Evolutionary conservation across 148 eudicot species (phyloP), one percentile per base, ranked within the genome.

Genomic region (Vaccinium corymbosum): DNA sequence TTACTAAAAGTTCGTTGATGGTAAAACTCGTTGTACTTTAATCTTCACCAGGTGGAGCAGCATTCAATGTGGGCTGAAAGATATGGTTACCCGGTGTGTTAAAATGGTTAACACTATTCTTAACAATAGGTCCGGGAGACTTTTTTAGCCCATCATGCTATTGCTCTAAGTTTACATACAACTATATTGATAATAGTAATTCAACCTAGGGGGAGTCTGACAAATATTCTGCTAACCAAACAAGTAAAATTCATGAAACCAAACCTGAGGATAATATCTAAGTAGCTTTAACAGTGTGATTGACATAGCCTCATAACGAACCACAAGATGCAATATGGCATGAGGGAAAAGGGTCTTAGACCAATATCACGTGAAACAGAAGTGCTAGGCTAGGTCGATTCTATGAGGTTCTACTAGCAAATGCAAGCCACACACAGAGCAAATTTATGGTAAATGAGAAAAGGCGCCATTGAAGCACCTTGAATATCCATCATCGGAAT

Each of bases 401-500:
- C 25, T 15, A 35, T 9, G 46, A 78, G 38, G 14, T 78, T 79
- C 79, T 76, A 17, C 22, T 7, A 9, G 51, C 48, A 20, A 2
- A 56, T 80, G 49, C 48, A 74, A 51, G 77, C 53, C 46, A 42
- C 27, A 46, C 9, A 57, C 35, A 51, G 25, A 72, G 32, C 8
- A 38, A n/a, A 68, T 35, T 80, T 17, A 49, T 66, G 12, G 32
- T 64, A 75, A 15, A 27, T 76, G 3, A 6, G 27, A 79, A 53
- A 55, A 56, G 16, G 19, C 53, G 12, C 52, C 8, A 4, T 25
- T 76, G 27, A 48, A 32, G 32, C 90, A 97, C 99, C 97, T 90
- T 80, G 91, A 88, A 85, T 86, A 87, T 84, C 99, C 99, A 56
- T 97, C 99, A 79, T 93, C 99, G 86, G 98, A 94, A 80, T 83